phyloP scores from a whole-genome alignment of 139 green algal species.

The Volvox reticuliferus region DNA sequence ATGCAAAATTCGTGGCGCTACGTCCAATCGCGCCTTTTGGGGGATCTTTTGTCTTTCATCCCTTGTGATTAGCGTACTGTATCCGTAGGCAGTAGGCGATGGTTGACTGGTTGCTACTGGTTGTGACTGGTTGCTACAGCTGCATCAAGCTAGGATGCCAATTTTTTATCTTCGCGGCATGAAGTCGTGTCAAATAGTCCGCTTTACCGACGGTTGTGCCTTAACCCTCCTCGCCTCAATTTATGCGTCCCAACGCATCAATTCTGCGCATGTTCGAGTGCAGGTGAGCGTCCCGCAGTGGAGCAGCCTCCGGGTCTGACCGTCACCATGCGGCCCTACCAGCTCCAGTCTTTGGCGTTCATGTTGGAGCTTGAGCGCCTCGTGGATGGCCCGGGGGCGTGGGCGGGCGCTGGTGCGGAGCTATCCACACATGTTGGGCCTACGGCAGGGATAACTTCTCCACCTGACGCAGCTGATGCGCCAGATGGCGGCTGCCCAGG shows the following conservation, averaged over 20 bases:
- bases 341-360: constrained; percentile 80
- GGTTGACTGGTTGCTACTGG: not conserved
- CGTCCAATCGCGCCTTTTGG: no score
- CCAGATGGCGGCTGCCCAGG: constrained; percentile 14
- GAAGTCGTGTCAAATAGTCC: not conserved
- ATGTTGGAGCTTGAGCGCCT: constrained; percentile 72
- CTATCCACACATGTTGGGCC: not conserved
- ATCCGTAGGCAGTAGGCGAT: no score
- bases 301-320: constrained; percentile 71
- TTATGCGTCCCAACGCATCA: no score
- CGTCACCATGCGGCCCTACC: constrained; percentile 73
- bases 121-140: no score
- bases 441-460: no score
- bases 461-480: not conserved
- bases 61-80: no score
- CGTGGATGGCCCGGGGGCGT: constrained; percentile 10
- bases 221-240: no score
- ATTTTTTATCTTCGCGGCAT: not conserved
- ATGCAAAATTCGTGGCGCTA: no score
- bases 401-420: not conserved
- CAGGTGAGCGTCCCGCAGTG: constrained; percentile 55
- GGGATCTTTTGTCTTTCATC: no score
- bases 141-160: no score
- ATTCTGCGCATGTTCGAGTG: not conserved
- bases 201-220: no score